phyloP scores from a whole-genome alignment of 306 rosid species.

The Dalbergia cultrata region DNA sequence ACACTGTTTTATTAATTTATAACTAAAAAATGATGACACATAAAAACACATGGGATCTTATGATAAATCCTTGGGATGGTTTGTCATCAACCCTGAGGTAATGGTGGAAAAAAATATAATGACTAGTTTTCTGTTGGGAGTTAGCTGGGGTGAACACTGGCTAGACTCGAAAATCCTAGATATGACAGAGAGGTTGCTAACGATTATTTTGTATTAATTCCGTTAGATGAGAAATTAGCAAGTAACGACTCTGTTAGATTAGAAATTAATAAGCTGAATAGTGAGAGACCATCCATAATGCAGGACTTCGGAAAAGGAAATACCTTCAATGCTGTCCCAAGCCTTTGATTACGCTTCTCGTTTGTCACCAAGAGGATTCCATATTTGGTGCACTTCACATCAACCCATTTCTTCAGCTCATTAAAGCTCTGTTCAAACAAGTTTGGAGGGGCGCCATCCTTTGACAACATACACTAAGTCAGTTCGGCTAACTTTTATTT shows the following conservation, averaged over 20 bases:
- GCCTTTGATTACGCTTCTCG: conserved; percentile 79
- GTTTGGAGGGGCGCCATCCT: conserved; percentile 55
- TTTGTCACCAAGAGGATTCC: conserved; percentile 77
- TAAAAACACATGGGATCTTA: too few relatives aligned
- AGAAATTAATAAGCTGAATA: not conserved
- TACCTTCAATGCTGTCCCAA: conserved; percentile 94
- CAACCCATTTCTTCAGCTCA: conserved; percentile 92
- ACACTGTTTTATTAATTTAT: too few relatives aligned
- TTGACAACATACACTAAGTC: conserved; percentile 47
- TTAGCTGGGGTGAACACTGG: too few relatives aligned
- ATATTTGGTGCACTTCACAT: conserved; percentile 74
- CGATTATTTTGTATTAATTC: not conserved
- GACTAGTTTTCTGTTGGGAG: too few relatives aligned
- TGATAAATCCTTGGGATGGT: too few relatives aligned
- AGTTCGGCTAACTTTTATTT: conserved; percentile 44
- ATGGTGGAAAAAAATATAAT: too few relatives aligned
- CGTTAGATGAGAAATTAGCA: not conserved
- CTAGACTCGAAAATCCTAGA: too few relatives aligned
- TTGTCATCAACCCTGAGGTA: too few relatives aligned
- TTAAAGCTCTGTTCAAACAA: conserved; percentile 77
- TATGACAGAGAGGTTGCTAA: too few relatives aligned
- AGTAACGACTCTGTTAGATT: not conserved
- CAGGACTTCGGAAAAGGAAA: conserved; percentile 30
- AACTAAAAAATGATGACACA: too few relatives aligned
- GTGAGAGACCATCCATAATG: not conserved